Evolutionary conservation across 352 stramenopile species (phyloP).

Genomic region (Phytophthora pluvialis): DNA sequence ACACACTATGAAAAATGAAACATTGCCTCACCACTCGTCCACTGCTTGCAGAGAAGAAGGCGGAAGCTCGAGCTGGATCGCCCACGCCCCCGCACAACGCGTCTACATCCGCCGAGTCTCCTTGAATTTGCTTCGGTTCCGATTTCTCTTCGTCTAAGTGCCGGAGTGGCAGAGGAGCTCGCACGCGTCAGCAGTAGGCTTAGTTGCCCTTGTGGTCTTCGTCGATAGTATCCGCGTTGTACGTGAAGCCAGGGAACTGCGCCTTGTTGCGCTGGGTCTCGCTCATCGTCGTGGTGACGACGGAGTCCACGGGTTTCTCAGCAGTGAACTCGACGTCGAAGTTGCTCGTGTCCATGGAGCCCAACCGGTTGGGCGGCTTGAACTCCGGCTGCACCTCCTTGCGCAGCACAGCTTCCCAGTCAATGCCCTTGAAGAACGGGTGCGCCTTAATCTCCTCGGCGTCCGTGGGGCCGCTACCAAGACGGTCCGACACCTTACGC

Average conservation of each 20-base stretch:
- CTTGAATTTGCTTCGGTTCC: slow-evolving; percentile 32
- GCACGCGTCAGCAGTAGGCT: slow-evolving; percentile 18
- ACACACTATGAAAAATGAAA: slow-evolving; percentile 47
- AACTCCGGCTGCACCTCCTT: slow-evolving; percentile 93
- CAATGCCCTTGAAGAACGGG: slow-evolving; percentile 93
- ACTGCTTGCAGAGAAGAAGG: slow-evolving; percentile 27
- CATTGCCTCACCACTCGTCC: slow-evolving; percentile 25
- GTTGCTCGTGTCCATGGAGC: slow-evolving; percentile 94
- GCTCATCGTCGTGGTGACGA: slow-evolving; percentile 92
- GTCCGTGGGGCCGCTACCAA: slow-evolving; percentile 87
- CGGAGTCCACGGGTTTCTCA: slow-evolving; percentile 91
- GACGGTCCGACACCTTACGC: slow-evolving; percentile 86
- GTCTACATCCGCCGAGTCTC: slow-evolving; percentile 30
- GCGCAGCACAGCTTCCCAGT: slow-evolving; percentile 90
- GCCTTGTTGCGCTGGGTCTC: slow-evolving; percentile 91
- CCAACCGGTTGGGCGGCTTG: slow-evolving; percentile 89
- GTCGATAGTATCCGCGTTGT: slow-evolving; percentile 90
- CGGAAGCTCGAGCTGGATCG: slow-evolving; percentile 7
- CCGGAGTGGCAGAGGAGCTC: slow-evolving; percentile 29
- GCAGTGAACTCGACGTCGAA: slow-evolving; percentile 95
- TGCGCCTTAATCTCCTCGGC: slow-evolving; percentile 94
- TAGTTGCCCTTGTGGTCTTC: slow-evolving; percentile 88
- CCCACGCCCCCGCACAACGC: slow-evolving; percentile 16
- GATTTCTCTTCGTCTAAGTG: slow-evolving; percentile 44
- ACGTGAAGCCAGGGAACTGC: slow-evolving; percentile 91